Conservation (phyloP, 2,329 filamentous ascomycete species). For the Dryadomyces quercus-mongolicae region DNA sequence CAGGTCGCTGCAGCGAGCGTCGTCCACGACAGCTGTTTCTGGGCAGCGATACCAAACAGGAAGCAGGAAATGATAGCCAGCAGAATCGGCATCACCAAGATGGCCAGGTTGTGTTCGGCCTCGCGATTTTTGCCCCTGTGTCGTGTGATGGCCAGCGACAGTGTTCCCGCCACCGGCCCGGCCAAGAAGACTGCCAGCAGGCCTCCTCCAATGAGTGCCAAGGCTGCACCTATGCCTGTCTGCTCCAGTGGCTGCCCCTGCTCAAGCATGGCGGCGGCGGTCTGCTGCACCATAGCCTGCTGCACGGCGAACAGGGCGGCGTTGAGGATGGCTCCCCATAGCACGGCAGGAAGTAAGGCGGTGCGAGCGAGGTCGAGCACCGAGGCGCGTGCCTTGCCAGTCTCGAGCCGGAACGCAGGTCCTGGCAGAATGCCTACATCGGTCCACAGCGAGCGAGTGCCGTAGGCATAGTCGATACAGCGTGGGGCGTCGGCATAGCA, state of each 20-base stretch:
- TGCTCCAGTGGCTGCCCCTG: constrained; percentile 19
- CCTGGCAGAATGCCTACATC: constrained; percentile 17
- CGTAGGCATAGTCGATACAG: constrained; percentile 16
- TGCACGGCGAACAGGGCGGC: constrained; percentile 17
- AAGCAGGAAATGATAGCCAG: constrained; percentile 18
- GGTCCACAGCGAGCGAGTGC: constrained; percentile 17
- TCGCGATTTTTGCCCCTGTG: constrained; percentile 12
- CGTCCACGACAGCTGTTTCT: constrained; percentile 16
- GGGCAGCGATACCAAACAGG: constrained; percentile 18
- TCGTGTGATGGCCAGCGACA: constrained; percentile 18
- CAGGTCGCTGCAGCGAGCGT: constrained; percentile 16
- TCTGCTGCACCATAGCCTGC: constrained; percentile 17
- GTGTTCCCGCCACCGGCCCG: constrained; percentile 18
- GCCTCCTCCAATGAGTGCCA: constrained; percentile 3
- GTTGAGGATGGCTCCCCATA: constrained; percentile 21
- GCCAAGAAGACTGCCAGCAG: constrained; percentile 14
- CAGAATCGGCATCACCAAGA: constrained; percentile 18
- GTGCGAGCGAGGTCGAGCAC: constrained; percentile 20
- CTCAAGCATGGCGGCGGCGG: constrained; percentile 15
- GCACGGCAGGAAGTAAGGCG: constrained; percentile 20
- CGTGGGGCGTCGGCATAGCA: constrained; percentile 5
- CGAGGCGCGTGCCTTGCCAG: constrained; percentile 13
- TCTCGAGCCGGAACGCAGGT: constrained; percentile 14
- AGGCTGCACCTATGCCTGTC: constrained; percentile 14
- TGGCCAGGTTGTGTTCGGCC: constrained; percentile 21